These are phyloP conservation scores for Tulasnella sp. DNA, from an alignment of 768 basidiomycete genomes.

Conservation along the genomic window DNA sequence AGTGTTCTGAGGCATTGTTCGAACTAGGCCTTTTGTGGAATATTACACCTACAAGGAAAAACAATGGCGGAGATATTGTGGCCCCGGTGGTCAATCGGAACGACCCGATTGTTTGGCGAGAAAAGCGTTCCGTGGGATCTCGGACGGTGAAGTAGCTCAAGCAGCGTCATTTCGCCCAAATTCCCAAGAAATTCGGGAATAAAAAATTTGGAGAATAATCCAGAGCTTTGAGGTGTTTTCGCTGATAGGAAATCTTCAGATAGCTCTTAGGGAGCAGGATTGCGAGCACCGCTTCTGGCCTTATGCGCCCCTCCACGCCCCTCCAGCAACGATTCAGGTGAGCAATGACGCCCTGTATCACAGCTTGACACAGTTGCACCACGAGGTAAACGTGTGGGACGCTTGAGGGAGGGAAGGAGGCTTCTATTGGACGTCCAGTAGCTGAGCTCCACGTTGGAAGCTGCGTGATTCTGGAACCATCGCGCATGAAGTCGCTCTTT, in stretches of 20 bases:
- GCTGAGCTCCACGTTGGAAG: conserved; percentile 6
- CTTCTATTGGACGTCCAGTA: neutral
- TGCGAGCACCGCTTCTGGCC: neutral
- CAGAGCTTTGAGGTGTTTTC: neutral
- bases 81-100: neutral
- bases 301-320: neutral
- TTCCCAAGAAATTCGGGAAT: neutral
- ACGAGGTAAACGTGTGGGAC: neutral
- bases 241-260: neutral
- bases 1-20: conserved; percentile 3
- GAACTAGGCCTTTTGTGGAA: neutral
- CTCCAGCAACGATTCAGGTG: neutral
- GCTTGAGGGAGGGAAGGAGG: neutral
- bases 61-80: conserved; percentile 7
- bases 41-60: conserved; percentile 1
- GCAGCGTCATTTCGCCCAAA: neutral
- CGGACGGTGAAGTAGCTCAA: neutral
- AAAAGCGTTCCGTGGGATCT: conserved; percentile 9
- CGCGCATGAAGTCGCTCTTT: neutral
- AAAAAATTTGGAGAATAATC: neutral
- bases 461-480: neutral
- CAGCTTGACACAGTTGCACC: neutral
- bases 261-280: neutral
- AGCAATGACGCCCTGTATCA: neutral
- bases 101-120: conserved; percentile 13